Base-by-base conservation (phyloP, 2,329 filamentous ascomycete genomes). In the Diaporthe ampelina region DNA sequence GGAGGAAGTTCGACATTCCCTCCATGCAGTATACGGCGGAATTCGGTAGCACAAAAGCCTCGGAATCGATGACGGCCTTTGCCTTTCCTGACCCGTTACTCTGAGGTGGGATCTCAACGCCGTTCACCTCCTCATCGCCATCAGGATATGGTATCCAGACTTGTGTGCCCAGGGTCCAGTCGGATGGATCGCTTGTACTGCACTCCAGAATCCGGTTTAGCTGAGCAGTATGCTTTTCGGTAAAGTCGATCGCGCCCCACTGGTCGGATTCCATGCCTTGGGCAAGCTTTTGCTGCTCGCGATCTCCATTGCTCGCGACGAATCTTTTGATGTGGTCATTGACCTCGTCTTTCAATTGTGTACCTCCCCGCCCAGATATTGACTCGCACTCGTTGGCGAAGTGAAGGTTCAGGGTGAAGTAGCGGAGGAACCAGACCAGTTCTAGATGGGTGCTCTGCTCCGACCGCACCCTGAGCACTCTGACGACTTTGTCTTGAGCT, bases 351-450 rank as follows among this genome's bases (percentile, higher is more conserved):
- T 96, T 96, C 8, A 97, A 85, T 1, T 91, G 87, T 3, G 91
- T 92, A 11, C 94, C 94, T 74, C 94, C 94, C 73, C 94, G 90
- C 0, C 94, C 94, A 29, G 94, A 96, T 26, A 97, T 92, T 21
- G 94, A 93, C 82, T 97, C 94, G 79, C 94, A 97, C 81, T 97
- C 94, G 76, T 95, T 95, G 61, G 94, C 93, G 82, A 97, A 97
- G 73, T 95, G 90, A 10, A 95, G 86, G 79, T 96, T 97, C 45
- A 97, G 87, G 1, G 91, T 94, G 78, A 96, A 95, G 82, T 97
- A 97, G 50, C 94, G 90, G 57, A 97, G 84, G 82, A 97, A 97
- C 78, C 90, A 88, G 61, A 90, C 85, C 2, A 94, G 87, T 1
- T 93, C 89, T 13, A 96, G 85, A 37, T 90, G 89, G 2, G 91